phyloP scores from a whole-genome alignment of 371 early-diverging fungal species.

The Catenaria anguillulae region DNA sequence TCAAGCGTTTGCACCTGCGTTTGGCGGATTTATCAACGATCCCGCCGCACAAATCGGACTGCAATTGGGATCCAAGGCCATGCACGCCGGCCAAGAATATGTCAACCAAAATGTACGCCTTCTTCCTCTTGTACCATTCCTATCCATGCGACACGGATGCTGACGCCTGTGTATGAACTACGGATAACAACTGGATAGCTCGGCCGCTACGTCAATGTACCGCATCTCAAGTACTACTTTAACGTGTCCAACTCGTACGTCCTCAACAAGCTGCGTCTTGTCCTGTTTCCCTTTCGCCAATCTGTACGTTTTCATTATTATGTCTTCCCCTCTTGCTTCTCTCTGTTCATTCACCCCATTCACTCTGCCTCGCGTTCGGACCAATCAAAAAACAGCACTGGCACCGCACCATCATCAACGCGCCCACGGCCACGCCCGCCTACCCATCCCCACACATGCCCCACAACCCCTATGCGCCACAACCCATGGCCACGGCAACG shows the following conservation, averaged over 20 bases:
- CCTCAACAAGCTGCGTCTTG: slow-evolving; percentile 61
- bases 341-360: background rate
- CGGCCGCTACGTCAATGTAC: slow-evolving; percentile 67
- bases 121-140: no score
- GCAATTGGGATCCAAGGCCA: slow-evolving; percentile 83
- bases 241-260: slow-evolving; percentile 93
- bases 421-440: no score
- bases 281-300: slow-evolving; percentile 92
- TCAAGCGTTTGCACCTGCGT: background rate
- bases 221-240: slow-evolving; percentile 82
- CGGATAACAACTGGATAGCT: slow-evolving; percentile 30
- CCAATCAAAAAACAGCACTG: background rate
- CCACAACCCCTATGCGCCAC: background rate
- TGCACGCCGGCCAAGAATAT: slow-evolving; percentile 74
- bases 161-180: no score
- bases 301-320: slow-evolving; percentile 17
- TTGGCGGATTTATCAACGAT: slow-evolving; percentile 34
- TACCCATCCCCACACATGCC: no score
- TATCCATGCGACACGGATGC: no score
- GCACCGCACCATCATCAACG: background rate
- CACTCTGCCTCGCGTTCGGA: no score
- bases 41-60: slow-evolving; percentile 88
- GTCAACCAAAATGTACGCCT: slow-evolving; percentile 76
- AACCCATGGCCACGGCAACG: background rate
- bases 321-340: background rate